Conservation (phyloP, 768 basidiomycete genomes). For the Pisolithus orientalis region DNA sequence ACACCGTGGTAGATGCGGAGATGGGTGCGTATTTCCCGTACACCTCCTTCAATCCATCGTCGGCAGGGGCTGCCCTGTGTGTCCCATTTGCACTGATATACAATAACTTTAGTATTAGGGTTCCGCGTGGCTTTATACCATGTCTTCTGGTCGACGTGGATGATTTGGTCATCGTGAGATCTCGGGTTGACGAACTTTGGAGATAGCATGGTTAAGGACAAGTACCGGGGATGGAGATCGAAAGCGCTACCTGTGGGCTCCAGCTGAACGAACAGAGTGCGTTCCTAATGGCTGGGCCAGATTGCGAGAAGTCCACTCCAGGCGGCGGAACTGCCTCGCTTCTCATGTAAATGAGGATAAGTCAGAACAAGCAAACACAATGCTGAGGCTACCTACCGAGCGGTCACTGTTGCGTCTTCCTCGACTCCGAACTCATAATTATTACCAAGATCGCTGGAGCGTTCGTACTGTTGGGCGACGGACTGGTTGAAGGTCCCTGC, state of each 20-base stretch:
- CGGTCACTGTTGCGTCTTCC: neutral
- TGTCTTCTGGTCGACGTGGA: neutral
- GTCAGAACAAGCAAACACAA: neutral
- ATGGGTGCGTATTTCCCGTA: conserved; percentile 1
- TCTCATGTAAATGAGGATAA: neutral
- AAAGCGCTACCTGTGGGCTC: neutral
- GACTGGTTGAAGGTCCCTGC: neutral
- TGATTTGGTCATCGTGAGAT: neutral
- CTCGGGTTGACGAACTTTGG: neutral
- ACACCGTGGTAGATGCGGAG: conserved; percentile 1
- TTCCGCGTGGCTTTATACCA: neutral
- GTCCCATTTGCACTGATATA: conserved; percentile 1
- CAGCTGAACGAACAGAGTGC: neutral
- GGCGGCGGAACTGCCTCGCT: neutral
- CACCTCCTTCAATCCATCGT: conserved; percentile 2
- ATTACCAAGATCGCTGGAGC: neutral
- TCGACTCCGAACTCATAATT: neutral
- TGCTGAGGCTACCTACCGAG: neutral
- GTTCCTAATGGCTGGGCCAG: neutral
- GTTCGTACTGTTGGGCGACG: neutral
- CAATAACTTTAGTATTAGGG: neutral
- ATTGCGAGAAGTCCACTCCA: neutral
- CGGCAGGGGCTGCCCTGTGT: neutral
- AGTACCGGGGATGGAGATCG: neutral
- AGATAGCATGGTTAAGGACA: neutral